Percentiles rank a stretch among this genome's conserved stretches.
Evolutionary conservation across 306 rosid genomes (phyloP).

Genomic region (Quercus ilex): DNA sequence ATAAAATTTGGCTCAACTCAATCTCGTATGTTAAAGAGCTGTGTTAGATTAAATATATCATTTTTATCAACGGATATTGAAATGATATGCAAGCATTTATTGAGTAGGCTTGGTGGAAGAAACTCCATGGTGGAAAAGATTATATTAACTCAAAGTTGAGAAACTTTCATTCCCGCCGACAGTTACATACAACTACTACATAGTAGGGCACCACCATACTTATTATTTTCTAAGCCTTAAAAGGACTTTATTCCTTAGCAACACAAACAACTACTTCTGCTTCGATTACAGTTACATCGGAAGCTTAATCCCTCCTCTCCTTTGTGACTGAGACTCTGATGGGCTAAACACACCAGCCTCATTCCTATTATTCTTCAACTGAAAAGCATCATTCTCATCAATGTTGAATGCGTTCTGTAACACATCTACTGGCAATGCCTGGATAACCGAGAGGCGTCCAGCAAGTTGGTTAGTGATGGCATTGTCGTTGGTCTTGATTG

Average conservation of each 20-base stretch:
- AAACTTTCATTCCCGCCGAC: neutral
- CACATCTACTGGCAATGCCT: conserved; percentile 18
- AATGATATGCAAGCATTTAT: too few relatives aligned
- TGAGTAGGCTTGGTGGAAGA: neutral
- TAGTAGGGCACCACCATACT: neutral
- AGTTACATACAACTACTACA: neutral
- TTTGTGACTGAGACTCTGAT: neutral
- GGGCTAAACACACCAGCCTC: conserved; percentile 25
- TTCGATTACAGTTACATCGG: neutral
- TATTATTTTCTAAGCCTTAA: neutral
- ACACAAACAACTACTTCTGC: neutral
- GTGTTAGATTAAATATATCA: too few relatives aligned
- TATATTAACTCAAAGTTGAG: neutral
- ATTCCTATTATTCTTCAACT: conserved; percentile 18
- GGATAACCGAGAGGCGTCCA: conserved; percentile 19
- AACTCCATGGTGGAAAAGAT: neutral
- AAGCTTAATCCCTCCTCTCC: neutral
- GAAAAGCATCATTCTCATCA: conserved; percentile 16
- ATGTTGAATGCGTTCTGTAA: conserved; percentile 7
- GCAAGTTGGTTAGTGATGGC: conserved; percentile 21
- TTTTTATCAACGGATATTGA: too few relatives aligned
- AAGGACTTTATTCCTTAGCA: conserved; percentile 2
- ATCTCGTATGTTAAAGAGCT: too few relatives aligned
- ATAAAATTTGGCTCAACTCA: too few relatives aligned
- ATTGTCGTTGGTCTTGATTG: conserved; percentile 33